A percentile compares a stretch with the other conserved stretches of the same genome.
Conservation (phyloP, 2,329 filamentous ascomycete species). For the Huntiella decipiens region DNA sequence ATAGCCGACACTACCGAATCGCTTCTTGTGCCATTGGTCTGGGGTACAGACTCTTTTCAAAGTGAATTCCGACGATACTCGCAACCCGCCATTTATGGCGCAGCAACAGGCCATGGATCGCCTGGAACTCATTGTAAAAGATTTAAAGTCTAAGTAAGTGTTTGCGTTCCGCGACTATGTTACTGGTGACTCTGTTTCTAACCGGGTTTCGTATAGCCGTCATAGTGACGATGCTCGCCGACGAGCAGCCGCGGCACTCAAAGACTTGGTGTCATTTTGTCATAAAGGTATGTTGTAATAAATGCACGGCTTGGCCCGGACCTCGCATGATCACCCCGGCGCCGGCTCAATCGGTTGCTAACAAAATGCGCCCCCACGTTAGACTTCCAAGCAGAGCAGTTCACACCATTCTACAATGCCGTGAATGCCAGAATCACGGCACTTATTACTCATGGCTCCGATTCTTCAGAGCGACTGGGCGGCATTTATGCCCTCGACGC, state of each 20-base stretch:
- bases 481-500: constrained; percentile 83
- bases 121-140: constrained; percentile 34
- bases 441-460: constrained; percentile 67
- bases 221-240: constrained; percentile 29
- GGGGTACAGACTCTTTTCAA: too few species aligned
- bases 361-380: not conserved
- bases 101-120: constrained; percentile 29
- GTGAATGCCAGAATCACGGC: constrained; percentile 38
- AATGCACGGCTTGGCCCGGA: not conserved
- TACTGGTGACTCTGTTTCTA: not conserved
- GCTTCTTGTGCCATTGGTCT: too few species aligned
- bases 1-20: too few species aligned
- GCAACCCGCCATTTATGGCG: constrained; percentile 10
- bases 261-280: constrained; percentile 34
- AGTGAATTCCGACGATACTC: too few species aligned
- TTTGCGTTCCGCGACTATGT: not conserved
- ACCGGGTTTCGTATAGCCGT: constrained; percentile 5
- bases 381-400: constrained; percentile 69
- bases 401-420: constrained; percentile 38
- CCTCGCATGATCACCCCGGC: not conserved
- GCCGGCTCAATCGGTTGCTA: not conserved
- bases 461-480: constrained; percentile 73
- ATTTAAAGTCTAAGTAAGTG: constrained; percentile 36
- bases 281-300: constrained; percentile 28
- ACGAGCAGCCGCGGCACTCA: constrained; percentile 32